Base-by-base conservation (phyloP, 495 filamentous ascomycete species). In the Rusavskia elegans region DNA sequence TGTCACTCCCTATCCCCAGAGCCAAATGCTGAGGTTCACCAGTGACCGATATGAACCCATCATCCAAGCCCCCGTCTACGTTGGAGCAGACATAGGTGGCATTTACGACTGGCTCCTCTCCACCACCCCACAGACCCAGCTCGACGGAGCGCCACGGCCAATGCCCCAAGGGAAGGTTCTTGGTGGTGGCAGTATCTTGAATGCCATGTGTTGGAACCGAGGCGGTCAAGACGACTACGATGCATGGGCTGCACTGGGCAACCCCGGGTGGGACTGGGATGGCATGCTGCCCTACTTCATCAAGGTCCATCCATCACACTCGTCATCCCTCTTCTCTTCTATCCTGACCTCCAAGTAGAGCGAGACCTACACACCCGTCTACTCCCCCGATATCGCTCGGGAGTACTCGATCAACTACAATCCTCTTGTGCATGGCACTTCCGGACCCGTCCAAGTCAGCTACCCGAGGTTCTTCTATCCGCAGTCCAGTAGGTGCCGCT, bases 221-320 rank as follows among this genome's bases (percentile, higher is more conserved):
- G 64, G 64, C 11, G 54, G 66, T 54, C 17, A 65, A 63, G 59
- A 67, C 68, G 59, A 59, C 39, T 80, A 75, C 53, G 74, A 84
- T 55, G 64, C 70, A 2, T 83, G 81, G 81, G 67, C 72, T 52
- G 61, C 57, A 5, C 60, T 82, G 3, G 80, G 82, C 2, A 82
- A 81, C 56, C 66, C 70, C 2, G 77, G 78, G n/a, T 84, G 81
- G 81, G 73, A 68, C 52, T 84, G 79, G 76, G 53, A 70, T 1
- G 73, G 58, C 35, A 60, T 85, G 21, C 57, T 78, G 20, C 76
- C 78, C 1, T 84, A 84, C 55, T 76, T 74, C 37, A 67, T 69
- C 48, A 73, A 72, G 58, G 59, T 56, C 19, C 6, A 16, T 46
- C 3, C 21, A 27, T 36, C 13, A 9, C 36, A n/a, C 16, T 17